Conservation (phyloP, 805 yeast species). For the Schwanniomyces yamadae region DNA sequence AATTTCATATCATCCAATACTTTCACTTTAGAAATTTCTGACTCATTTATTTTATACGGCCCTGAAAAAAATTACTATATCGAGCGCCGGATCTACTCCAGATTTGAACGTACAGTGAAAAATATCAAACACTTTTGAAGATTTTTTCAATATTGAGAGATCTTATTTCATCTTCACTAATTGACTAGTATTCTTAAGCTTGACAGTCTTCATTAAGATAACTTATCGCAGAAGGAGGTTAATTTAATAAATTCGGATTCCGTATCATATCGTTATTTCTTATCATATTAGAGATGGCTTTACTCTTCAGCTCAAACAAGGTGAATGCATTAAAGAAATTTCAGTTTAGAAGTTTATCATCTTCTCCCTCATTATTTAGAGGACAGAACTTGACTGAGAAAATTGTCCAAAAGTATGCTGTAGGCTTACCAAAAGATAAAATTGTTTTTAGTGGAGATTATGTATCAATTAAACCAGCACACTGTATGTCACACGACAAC, state of each 20-base stretch:
- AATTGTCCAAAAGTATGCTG: slow-evolving; percentile 91
- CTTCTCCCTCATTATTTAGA: slow-evolving; percentile 19
- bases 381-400: slow-evolving; percentile 93
- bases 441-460: slow-evolving; percentile 87
- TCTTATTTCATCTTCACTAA: too few relatives aligned
- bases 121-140: too few relatives aligned
- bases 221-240: too few relatives aligned
- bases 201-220: too few relatives aligned
- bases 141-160: too few relatives aligned
- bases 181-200: too few relatives aligned
- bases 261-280: too few relatives aligned
- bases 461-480: slow-evolving; percentile 91
- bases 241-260: too few relatives aligned
- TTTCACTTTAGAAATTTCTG: slow-evolving; percentile 2
- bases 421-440: slow-evolving; percentile 75
- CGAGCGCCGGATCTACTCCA: too few relatives aligned
- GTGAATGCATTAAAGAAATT: background rate
- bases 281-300: too few relatives aligned
- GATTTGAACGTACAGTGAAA: too few relatives aligned
- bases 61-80: too few relatives aligned
- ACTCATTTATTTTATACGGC: slow-evolving; percentile 3
- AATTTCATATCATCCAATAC: slow-evolving; percentile 1
- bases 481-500: slow-evolving; percentile 99
- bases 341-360: slow-evolving; percentile 18
- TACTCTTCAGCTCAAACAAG: background rate